Evolutionary conservation across 2,329 filamentous ascomycete species (phyloP).

Genomic region (Neopestalotiopsis clavispora): DNA sequence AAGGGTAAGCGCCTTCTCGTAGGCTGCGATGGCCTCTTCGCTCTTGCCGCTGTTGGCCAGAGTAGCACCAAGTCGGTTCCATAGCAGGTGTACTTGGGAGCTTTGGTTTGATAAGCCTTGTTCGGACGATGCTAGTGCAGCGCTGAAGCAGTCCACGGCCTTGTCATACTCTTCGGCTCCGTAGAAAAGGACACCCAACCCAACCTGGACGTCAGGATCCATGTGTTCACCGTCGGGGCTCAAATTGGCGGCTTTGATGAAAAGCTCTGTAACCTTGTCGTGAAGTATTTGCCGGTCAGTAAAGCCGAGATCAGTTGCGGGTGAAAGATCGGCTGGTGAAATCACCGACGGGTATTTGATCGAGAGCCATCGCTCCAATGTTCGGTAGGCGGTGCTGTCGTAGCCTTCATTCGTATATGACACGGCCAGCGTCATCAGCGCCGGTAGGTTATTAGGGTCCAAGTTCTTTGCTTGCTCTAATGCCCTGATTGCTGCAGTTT

Average conservation of each 20-base stretch:
- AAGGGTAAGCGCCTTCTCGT: conserved; percentile 87
- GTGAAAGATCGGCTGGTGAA: conserved; percentile 72
- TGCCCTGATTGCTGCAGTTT: conserved; percentile 91
- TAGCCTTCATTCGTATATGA: conserved; percentile 99
- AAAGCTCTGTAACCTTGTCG: conserved; percentile 86
- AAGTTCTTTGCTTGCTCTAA: conserved; percentile 89
- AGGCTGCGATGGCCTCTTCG: conserved; percentile 96
- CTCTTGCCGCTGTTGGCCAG: conserved; percentile 92
- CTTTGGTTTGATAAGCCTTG: conserved; percentile 82
- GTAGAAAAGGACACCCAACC: conserved; percentile 95
- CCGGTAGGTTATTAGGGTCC: conserved; percentile 84
- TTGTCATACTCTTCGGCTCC: conserved; percentile 98
- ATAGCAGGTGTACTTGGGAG: conserved; percentile 89
- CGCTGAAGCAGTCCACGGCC: conserved; percentile 96
- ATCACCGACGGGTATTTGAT: conserved; percentile 89
- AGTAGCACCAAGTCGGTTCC: conserved; percentile 96
- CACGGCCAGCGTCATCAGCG: conserved; percentile 93
- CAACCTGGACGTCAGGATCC: conserved; percentile 98
- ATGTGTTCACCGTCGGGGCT: conserved; percentile 92
- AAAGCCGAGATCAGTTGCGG: conserved; percentile 85
- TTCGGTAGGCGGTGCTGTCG: conserved; percentile 94
- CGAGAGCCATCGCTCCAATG: conserved; percentile 95
- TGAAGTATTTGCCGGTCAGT: conserved; percentile 91
- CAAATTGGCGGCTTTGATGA: conserved; percentile 90
- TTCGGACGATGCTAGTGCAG: conserved; percentile 85